Base-by-base conservation (phyloP, 1,284 basidiomycete genomes). In the Fomitopsis schrenkii region DNA sequence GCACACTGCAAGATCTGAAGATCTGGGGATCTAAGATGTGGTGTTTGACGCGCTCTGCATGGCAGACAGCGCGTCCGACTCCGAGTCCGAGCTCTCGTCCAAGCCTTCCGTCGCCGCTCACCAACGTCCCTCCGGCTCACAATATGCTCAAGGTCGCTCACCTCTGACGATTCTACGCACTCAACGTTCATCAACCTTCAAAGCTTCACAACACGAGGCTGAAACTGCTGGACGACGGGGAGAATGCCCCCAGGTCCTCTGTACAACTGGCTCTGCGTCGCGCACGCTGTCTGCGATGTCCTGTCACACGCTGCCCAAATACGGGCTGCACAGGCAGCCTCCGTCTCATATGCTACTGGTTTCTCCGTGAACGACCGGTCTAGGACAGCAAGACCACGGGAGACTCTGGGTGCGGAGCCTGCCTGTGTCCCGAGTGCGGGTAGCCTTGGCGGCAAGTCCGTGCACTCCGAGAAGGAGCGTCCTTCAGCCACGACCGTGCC, bases 211-310 rank as follows among this genome's bases (percentile, higher is more conserved):
- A 22, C 22, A 22, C 22, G 22, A 22, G 22, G 22, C 22, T 22
- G 22, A 22, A 22, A 22, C 22, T 22, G 42, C 42, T 45, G 9
- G 12, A 17, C 28, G 12, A 22, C 33, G 2, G 35, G 35, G 36
- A 54, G 36, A 54, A 89, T 90, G 87, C 85, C 86, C 65, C 86
- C 88, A 55, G 81, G 87, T 50, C 82, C 86, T 50, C 81, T 80
- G 28, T 90, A 83, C 75, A 88, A 86, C 77, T 89, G 86, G 84
- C 72, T 88, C 60, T 87, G 86, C 68, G 87, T 88, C 40, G 76
- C 83, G 42, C 81, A 83, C 61, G 83, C 86, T 15, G 73, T 83
- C 35, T 75, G 79, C 60, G 83, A 87, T 63, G 84, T 91, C 56
- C 68, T 87, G 45, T 76, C 80, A 17, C 81, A 86, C 79, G 86